phyloP scores from a whole-genome alignment of 2,329 filamentous ascomycete species.

The Aspergillus brunneoviolaceus region DNA sequence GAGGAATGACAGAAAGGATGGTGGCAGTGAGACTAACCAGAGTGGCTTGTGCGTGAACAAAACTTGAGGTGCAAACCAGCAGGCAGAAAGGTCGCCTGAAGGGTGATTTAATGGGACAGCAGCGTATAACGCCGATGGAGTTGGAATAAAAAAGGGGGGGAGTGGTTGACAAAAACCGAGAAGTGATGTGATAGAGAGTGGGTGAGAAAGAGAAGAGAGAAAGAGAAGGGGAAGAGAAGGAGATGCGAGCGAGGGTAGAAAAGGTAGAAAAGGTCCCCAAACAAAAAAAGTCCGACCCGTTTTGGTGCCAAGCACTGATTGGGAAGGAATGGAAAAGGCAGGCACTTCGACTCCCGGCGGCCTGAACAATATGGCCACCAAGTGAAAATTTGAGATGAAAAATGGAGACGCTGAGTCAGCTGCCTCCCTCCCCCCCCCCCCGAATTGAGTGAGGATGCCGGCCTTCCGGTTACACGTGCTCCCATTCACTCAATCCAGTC shows the following conservation, averaged over 20 bases:
- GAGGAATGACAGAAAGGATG: conserved; percentile 1
- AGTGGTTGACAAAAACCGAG: conserved; percentile 3
- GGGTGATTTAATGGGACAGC: conserved; percentile 10
- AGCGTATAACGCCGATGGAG: conserved; percentile 18
- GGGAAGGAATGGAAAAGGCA: neutral
- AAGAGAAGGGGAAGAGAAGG: conserved; percentile 22
- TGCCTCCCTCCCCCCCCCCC: neutral
- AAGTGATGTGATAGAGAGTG: conserved; percentile 19
- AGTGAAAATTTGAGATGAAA: neutral
- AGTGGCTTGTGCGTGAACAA: conserved; percentile 11
- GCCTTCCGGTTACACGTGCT: neutral
- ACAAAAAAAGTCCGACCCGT: conserved; percentile 26
- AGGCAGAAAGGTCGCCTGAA: conserved; percentile 13
- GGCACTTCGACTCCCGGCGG: neutral
- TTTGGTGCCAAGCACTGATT: conserved; percentile 18
- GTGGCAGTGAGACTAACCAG: conserved; percentile 22
- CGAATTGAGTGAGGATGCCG: neutral
- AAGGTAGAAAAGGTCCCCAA: conserved; percentile 20
- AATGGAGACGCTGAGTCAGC: neutral
- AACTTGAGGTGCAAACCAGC: conserved; percentile 10
- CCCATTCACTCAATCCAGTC: neutral
- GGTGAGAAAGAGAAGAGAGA: conserved; percentile 22
- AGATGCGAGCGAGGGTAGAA: conserved; percentile 18
- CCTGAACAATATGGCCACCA: neutral
- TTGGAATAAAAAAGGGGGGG: conserved; percentile 7